Conservation (phyloP, 2,329 filamentous ascomycete species). For the Didymella pinodella region DNA sequence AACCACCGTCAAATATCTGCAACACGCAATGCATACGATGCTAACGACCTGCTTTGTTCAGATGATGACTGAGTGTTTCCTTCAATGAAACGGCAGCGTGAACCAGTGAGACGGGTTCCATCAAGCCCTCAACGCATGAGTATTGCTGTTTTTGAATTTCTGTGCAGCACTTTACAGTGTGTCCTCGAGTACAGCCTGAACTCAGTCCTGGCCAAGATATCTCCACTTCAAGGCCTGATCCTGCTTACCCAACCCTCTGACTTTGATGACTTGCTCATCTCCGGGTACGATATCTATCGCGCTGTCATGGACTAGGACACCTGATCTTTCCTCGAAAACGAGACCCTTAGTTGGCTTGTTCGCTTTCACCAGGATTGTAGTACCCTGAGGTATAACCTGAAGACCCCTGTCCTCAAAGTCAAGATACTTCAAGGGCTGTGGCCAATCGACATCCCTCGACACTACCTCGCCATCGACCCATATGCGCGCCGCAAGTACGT, state of each 20-base stretch:
- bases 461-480: conserved; percentile 62
- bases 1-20: conserved; percentile 20
- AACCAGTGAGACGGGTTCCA: conserved; percentile 4
- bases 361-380: conserved; percentile 57
- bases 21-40: conserved; percentile 6
- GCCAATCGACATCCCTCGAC: conserved; percentile 66
- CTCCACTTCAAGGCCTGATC: conserved; percentile 55
- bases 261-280: conserved; percentile 60
- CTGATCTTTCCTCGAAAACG: conserved; percentile 67
- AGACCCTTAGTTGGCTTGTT: conserved; percentile 65
- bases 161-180: conserved; percentile 14
- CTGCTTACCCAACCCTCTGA: conserved; percentile 52
- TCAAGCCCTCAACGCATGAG: conserved; percentile 6
- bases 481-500: conserved; percentile 63
- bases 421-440: conserved; percentile 67
- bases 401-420: conserved; percentile 61
- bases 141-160: conserved; percentile 8
- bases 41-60: conserved; percentile 9
- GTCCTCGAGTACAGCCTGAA: conserved; percentile 6
- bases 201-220: conserved; percentile 53
- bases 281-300: conserved; percentile 67
- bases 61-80: conserved; percentile 4
- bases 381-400: conserved; percentile 52
- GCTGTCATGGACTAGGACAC: conserved; percentile 63
- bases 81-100: conserved; percentile 14